Base-by-base conservation (phyloP, 257 asterid species). In the Capsicum chinense region DNA sequence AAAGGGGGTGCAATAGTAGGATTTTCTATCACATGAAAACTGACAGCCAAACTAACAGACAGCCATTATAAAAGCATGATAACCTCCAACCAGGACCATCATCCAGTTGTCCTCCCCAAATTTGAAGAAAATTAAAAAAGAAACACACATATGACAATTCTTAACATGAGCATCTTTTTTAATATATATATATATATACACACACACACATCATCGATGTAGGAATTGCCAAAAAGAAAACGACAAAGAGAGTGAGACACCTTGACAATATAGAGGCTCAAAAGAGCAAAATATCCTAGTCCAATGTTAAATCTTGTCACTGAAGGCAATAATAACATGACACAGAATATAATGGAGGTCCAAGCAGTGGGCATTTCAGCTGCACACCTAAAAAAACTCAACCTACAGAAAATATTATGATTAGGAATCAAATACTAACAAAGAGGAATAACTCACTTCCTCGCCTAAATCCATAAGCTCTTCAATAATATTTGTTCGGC, bases 31-130 rank as follows among this genome's bases (percentile, higher is more conserved):
- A 78, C 44, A 50, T 2, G 59, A 50, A 50, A 74, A 54, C 9
- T 8, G 81, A 54, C 81, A 78, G 16, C 81, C 15, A 54, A 54
- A 64, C 81, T 78, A 26, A 52, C 26, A 54, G 64, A 14, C 81
- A 78, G 9, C 63, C 0, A 8, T 54, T 14, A 26, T 0, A 21
- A 54, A 37, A 37, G 21, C 6, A 54, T 5, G 10, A 52, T 76
- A 74, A 69, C 15, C 4, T 69, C 9, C 1, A 17, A 16, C 16
- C 7, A 74, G 60, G 62, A 74, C 6, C 47, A 74, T 50, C 81
- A 50, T 50, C 60, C 81, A 74, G 62, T 74, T 7, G 81, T 74
- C 44, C 81, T 74, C 44, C 81, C 4, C 0, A 21, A 50, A 3
- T 6, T 50, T 21, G 1, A 1, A 11, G 6, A 21, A 69, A 16